Percentiles rank a stretch among this genome's conserved stretches.
Evolutionary conservation across 257 asterid genomes (phyloP).

Genomic region (Lavandula angustifolia): DNA sequence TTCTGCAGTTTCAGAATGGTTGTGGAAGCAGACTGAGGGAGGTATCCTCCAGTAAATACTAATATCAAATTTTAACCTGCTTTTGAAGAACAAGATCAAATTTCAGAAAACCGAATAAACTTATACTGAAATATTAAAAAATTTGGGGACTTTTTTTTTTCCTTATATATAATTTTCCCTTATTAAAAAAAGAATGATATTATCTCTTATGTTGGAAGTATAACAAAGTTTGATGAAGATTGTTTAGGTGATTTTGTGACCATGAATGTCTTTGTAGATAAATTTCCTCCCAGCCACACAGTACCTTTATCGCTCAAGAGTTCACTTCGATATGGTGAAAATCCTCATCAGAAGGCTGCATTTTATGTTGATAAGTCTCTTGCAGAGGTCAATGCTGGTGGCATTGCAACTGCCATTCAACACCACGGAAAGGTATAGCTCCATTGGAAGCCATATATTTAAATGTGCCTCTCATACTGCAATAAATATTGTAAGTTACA

Average conservation of each 20-base stretch:
- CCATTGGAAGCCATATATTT: neutral
- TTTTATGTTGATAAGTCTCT: slow-evolving; percentile 87
- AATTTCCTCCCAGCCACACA: slow-evolving; percentile 75
- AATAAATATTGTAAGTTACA: neutral
- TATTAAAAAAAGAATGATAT: neutral
- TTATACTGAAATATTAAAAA: neutral
- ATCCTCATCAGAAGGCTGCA: slow-evolving; percentile 98
- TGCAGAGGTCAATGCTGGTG: slow-evolving; percentile 93
- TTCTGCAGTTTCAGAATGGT: slow-evolving; percentile 98
- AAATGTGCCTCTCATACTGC: neutral
- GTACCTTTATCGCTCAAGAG: slow-evolving; percentile 78
- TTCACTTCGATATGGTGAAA: slow-evolving; percentile 94
- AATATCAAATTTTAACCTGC: slow-evolving; percentile 8
- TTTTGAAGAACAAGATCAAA: slow-evolving; percentile 1
- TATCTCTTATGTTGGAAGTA: no score
- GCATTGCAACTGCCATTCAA: slow-evolving; percentile 86
- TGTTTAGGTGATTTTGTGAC: slow-evolving; percentile 13
- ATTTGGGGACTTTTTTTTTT: slow-evolving; percentile 6
- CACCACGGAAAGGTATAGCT: slow-evolving; percentile 88
- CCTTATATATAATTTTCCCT: neutral
- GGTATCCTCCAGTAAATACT: slow-evolving; percentile 46
- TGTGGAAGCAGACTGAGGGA: slow-evolving; percentile 88
- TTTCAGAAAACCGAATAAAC: slow-evolving; percentile 8
- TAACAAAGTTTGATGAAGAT: neutral
- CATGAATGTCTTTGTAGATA: slow-evolving; percentile 48